phyloP scores from a whole-genome alignment of 192 early-diverging fungal species.

The Coemansia interrupta region DNA sequence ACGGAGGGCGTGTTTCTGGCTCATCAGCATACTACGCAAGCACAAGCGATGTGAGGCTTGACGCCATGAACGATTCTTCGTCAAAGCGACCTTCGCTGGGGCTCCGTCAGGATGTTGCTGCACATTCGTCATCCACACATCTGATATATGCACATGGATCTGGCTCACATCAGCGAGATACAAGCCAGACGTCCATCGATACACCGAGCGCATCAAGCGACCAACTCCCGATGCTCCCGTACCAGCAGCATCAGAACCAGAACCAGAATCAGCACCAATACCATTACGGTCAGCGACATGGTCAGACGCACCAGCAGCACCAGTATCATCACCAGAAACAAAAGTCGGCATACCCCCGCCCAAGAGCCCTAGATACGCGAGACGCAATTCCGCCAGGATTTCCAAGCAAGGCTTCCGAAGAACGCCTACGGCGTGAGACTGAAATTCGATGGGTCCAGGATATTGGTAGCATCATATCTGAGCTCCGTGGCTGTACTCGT shows the following conservation, averaged over 20 bases:
- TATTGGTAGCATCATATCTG: conserved; percentile 30
- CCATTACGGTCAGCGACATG: conserved; percentile 12
- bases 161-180: conserved; percentile 14
- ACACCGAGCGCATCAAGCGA: conserved; percentile 29
- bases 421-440: conserved; percentile 49
- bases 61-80: conserved; percentile 22
- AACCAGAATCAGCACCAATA: conserved; percentile 11
- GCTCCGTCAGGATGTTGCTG: conserved; percentile 26
- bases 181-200: conserved; percentile 13
- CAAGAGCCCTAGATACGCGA: conserved; percentile 17
- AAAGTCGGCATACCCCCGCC: neutral
- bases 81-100: conserved; percentile 41
- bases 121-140: conserved; percentile 9
- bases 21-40: conserved; percentile 30
- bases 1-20: conserved; percentile 16
- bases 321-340: conserved; percentile 9
- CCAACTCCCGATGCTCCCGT: conserved; percentile 11
- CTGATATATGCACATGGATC: conserved; percentile 5
- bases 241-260: conserved; percentile 13
- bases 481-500: conserved; percentile 26
- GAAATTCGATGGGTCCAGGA: conserved; percentile 52
- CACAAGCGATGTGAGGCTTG: conserved; percentile 31
- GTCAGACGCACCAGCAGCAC: conserved; percentile 2
- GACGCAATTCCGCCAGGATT: conserved; percentile 33
- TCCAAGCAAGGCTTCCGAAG: conserved; percentile 40